Evolutionary conservation across 2,329 filamentous ascomycete species (phyloP).

Genomic region (Didymella lethalis): DNA sequence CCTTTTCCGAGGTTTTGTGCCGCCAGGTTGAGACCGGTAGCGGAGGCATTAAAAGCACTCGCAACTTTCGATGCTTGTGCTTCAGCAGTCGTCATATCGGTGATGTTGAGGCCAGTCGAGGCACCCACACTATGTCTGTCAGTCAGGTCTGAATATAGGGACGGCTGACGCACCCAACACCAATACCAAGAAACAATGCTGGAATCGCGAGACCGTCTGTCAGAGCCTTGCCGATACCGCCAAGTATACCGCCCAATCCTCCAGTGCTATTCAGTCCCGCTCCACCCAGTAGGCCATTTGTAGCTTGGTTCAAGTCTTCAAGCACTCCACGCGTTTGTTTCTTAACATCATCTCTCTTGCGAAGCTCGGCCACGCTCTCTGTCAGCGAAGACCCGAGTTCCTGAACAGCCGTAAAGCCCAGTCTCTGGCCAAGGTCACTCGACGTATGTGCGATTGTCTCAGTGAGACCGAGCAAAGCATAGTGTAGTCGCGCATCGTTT

Average conservation of each 20-base stretch:
- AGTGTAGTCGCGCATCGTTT: slow-evolving; percentile 32
- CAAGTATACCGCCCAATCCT: slow-evolving; percentile 24
- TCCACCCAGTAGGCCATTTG: slow-evolving; percentile 17
- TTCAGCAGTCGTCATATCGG: slow-evolving; percentile 26
- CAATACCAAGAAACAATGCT: slow-evolving; percentile 42
- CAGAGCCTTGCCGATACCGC: slow-evolving; percentile 23
- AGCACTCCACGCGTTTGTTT: slow-evolving; percentile 21
- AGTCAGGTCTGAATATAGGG: slow-evolving; percentile 5
- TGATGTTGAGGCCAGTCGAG: slow-evolving; percentile 38
- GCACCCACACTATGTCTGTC: slow-evolving; percentile 35
- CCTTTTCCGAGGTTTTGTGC: slow-evolving; percentile 41
- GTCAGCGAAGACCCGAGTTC: slow-evolving; percentile 31
- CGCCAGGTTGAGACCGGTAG: slow-evolving; percentile 36
- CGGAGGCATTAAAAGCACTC: slow-evolving; percentile 27
- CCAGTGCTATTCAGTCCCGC: slow-evolving; percentile 21
- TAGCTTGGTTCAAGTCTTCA: slow-evolving; percentile 20
- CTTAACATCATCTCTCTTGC: slow-evolving; percentile 9
- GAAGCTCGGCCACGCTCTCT: slow-evolving; percentile 24
- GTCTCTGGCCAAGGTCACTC: slow-evolving; percentile 27
- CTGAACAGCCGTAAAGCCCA: slow-evolving; percentile 22
- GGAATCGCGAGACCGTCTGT: slow-evolving; percentile 32
- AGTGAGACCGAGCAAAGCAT: slow-evolving; percentile 34
- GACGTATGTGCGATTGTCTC: slow-evolving; percentile 35
- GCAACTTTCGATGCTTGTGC: slow-evolving; percentile 33
- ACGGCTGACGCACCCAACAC: slow-evolving; percentile 33